Percentiles rank a stretch among this genome's conserved stretches.
Conservation (phyloP, 306 rosid genomes). For the Purshia tridentata region DNA sequence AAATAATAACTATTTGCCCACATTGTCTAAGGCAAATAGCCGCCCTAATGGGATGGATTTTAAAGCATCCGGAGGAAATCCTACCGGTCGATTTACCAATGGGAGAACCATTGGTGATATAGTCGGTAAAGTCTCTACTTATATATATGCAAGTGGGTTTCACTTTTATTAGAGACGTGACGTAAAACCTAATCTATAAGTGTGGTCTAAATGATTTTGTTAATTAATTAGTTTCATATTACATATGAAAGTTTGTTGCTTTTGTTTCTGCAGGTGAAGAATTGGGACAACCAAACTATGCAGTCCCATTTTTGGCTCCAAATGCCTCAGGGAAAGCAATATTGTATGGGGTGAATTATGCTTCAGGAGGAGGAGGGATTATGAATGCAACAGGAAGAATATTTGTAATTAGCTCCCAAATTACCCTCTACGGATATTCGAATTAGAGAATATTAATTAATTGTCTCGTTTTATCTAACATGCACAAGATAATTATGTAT, state of each 20-base stretch:
- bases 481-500: too few relatives aligned
- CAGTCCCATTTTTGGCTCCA: conserved; percentile 75
- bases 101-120: conserved; percentile 94
- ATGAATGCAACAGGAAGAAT: conserved; percentile 95
- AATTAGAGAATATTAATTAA: too few relatives aligned
- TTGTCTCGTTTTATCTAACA: too few relatives aligned
- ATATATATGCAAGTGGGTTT: background rate
- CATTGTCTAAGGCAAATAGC: conserved; percentile 80
- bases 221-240: too few relatives aligned
- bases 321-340: conserved; percentile 66
- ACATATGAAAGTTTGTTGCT: background rate
- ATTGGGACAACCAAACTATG: conserved; percentile 67
- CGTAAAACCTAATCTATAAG: too few relatives aligned
- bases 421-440: too few relatives aligned
- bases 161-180: background rate
- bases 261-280: conserved; percentile 66
- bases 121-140: conserved; percentile 45
- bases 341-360: conserved; percentile 83
- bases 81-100: conserved; percentile 89
- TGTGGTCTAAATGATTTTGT: too few relatives aligned
- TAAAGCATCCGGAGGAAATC: conserved; percentile 65
- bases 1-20: conserved; percentile 69
- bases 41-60: conserved; percentile 90
- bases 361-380: conserved; percentile 96
- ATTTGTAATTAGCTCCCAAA: conserved; percentile 60